Evolutionary conservation across 2,329 filamentous ascomycete genomes (phyloP), one percentile per base, ranked within the genome.

Genomic region (Ustilaginoidea virens): DNA sequence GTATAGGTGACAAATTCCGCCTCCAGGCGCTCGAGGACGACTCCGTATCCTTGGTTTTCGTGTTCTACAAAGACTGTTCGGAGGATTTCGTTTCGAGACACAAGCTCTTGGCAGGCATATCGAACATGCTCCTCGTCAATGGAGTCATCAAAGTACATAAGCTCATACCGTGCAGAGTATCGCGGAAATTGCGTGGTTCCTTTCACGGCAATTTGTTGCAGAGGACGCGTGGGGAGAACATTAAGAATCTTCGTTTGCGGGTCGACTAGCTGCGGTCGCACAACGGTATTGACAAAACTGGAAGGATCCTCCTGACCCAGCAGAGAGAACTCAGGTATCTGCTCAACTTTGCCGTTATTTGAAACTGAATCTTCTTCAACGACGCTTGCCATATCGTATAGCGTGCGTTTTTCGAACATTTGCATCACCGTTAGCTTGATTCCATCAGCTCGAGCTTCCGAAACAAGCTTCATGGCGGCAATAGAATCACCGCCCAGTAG

Each of bases 31-130:
- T 69, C 56, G 2, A 80, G 51, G 0, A 80, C 64, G 2, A 74
- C 66, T 30, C 66, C 63, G 34, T 69, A 60, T 39, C 61, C 69
- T 21, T 56, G 53, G 5, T 53, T 54, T 14, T 58, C 53, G 33
- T 60, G 53, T 32, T 62, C 55, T 10, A 76, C 58, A 36, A 79
- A 80, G 5, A 78, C 66, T 0, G 74, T 79, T 4, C 73, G 66
- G 3, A 80, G 53, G 15, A 79, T 72, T 39, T 78, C 72, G 42
- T 77, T 73, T 6, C 56, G 57, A 3, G 60, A 49, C 1, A 79
- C 65, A 4, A 79, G 61, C 19, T 69, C 53, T 27, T 60, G 57
- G 36, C 67, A 73, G 27, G 59, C 58, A 12, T 49, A 35, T 18
- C 63, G 51, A 15, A 75, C 56, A 9, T 58, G 57, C 8, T 55